Evolutionary conservation across 2,329 filamentous ascomycete species (phyloP), one percentile per base, ranked within the genome.

Genomic region (Exserohilum turcica): DNA sequence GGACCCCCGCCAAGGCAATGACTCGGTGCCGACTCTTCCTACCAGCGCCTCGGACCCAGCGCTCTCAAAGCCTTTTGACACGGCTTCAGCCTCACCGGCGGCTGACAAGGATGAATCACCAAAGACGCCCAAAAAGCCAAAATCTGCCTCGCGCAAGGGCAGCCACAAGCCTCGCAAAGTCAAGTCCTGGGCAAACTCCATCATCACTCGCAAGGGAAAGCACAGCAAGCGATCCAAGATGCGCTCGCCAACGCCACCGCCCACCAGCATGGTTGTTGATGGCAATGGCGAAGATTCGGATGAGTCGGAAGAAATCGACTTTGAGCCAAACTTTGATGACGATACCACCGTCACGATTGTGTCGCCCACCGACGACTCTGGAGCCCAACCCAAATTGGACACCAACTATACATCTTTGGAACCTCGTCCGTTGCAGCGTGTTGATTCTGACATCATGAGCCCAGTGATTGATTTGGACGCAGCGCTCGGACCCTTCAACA

Each of bases 401-500:
- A 71, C 71, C 6, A 67, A 68, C 49, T 68, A 69, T 48, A 65
- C 73, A 6, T 72, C 71, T 5, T 76, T 73, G 74, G 69, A 71
- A 47, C 74, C 73, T 5, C 68, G 67, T 21, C 66, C 69, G 50
- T 46, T 76, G 21, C 65, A 70, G 43, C 70, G 67, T 74, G 78
- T 61, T 54, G 56, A 75, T 43, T 71, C 73, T n/a, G 90, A 95
- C 54, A 73, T 84, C 3, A 82, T 87, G 46, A 90, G 86, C 67
- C 87, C 90, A 6, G 88, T 97, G 73, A 95, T 99, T 59, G 94
- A 99, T 73, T 79, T 99, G 36, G 94, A 99, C 76, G 93, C 92
- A 15, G 94, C 93, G 21, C 82, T 97, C 1, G 92, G 92, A 1
- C 92, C 93, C 0, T 96, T 96, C 74, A 94, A 95, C 66, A 96